phyloP scores from a whole-genome alignment of 164 flowering plant species.

The Dillenia turbinata region DNA sequence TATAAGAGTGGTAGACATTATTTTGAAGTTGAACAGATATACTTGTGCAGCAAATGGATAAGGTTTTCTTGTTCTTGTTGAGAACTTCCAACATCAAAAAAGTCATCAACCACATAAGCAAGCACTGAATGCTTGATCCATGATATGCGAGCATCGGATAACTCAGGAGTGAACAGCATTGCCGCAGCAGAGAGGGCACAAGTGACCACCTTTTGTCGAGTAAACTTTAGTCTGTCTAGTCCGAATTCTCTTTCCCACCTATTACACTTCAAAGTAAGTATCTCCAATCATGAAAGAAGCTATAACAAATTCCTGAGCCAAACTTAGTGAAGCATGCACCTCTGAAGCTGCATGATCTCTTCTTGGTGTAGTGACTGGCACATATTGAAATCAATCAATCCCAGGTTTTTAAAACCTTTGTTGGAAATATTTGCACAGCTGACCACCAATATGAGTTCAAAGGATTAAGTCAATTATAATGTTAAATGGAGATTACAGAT shows the following conservation, averaged over 20 bases:
- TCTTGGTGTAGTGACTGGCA: conserved; percentile 20
- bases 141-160: conserved; percentile 28
- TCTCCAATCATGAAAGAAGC: too few species aligned
- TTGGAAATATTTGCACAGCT: conserved; percentile 18
- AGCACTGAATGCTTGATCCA: conserved; percentile 34
- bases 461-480: too few species aligned
- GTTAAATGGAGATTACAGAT: too few species aligned
- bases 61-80: conserved; percentile 29
- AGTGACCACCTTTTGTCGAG: conserved; percentile 1
- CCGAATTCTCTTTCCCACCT: conserved; percentile 4
- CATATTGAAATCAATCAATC: conserved; percentile 25
- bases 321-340: conserved; percentile 7
- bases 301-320: too few species aligned
- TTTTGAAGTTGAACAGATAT: not conserved
- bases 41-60: conserved; percentile 27
- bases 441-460: not conserved
- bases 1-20: not conserved
- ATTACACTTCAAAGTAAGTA: not conserved
- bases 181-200: conserved; percentile 25
- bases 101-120: conserved; percentile 33
- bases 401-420: conserved; percentile 17
- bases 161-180: conserved; percentile 24
- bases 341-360: conserved; percentile 22
- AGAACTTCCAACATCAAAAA: conserved; percentile 36
- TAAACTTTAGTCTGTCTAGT: conserved; percentile 4